These are phyloP conservation scores for Caryocar brasiliense DNA, from an alignment of 441 rosid genomes.

Conservation along the genomic window DNA sequence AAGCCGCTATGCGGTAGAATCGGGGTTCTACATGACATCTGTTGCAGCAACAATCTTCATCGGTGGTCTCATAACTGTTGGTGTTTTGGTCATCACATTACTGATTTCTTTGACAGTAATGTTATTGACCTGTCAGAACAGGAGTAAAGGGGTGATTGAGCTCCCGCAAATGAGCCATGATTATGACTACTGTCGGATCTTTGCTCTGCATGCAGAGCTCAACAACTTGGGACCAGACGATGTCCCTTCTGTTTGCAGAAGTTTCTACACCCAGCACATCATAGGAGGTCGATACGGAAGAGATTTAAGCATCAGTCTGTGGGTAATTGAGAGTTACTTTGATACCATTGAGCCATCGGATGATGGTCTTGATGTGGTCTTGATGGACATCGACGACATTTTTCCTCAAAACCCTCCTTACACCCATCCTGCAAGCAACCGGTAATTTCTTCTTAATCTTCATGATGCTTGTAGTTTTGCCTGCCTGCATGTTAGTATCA, in stretches of 20 bases:
- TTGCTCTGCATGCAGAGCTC: constrained; percentile 49
- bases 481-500: not conserved
- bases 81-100: constrained; percentile 47
- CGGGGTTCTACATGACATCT: constrained; percentile 74
- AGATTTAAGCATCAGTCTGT: constrained; percentile 41
- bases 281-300: constrained; percentile 37
- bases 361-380: constrained; percentile 38
- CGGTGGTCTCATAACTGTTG: constrained; percentile 47
- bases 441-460: constrained; percentile 14
- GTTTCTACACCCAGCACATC: constrained; percentile 30
- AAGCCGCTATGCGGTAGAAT: constrained; percentile 41
- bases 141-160: constrained; percentile 39
- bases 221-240: constrained; percentile 33
- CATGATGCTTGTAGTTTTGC: not conserved
- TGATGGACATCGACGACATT: constrained; percentile 55
- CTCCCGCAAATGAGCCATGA: constrained; percentile 20
- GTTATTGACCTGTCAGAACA: constrained; percentile 59
- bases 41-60: constrained; percentile 63
- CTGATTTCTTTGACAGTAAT: constrained; percentile 49
- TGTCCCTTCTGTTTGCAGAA: constrained; percentile 45
- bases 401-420: constrained; percentile 17
- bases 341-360: constrained; percentile 24
- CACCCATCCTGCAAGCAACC: constrained; percentile 13
- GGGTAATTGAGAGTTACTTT: constrained; percentile 39
- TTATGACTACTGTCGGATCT: constrained; percentile 41